Conservation (phyloP, 2,329 filamentous ascomycete species). For the Elsinoe batatas region DNA sequence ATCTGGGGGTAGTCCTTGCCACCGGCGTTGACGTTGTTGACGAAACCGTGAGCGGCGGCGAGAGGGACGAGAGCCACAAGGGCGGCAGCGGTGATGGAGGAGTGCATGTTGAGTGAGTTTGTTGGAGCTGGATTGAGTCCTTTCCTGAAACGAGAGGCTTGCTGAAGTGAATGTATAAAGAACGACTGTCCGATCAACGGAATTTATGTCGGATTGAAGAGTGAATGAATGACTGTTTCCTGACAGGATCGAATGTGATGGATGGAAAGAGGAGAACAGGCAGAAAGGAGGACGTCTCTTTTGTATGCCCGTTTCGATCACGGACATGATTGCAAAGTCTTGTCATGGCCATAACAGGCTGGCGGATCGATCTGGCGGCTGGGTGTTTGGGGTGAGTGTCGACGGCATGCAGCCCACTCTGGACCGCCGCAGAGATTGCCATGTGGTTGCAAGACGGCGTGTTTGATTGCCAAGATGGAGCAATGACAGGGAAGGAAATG, state of each 20-base stretch:
- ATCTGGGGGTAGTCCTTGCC: constrained; percentile 38
- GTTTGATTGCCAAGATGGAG: constrained; percentile 11
- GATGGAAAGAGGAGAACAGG: constrained; percentile 5
- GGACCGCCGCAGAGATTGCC: constrained; percentile 4
- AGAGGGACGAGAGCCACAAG: constrained; percentile 28
- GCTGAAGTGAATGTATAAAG: constrained; percentile 9
- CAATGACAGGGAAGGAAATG: constrained; percentile 11
- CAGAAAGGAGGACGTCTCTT: constrained; percentile 7
- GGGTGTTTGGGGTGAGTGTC: constrained; percentile 13
- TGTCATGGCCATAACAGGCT: constrained; percentile 7
- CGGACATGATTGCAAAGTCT: background rate
- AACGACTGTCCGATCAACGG: constrained; percentile 11
- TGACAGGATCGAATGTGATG: constrained; percentile 9
- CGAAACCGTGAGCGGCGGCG: constrained; percentile 38
- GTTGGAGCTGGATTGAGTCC: constrained; percentile 9
- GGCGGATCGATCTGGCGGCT: constrained; percentile 15
- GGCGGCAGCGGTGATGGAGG: constrained; percentile 21
- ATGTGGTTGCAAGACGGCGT: background rate
- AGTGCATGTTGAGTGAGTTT: constrained; percentile 19
- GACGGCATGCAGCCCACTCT: background rate
- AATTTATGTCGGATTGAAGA: constrained; percentile 2
- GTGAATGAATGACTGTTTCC: constrained; percentile 10
- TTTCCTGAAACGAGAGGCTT: constrained; percentile 10
- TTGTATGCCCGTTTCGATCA: constrained; percentile 8
- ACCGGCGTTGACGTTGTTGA: constrained; percentile 37